These are phyloP conservation scores for Trichoderma breve DNA, from an alignment of 2,329 filamentous ascomycete genomes.

Conservation along the genomic window DNA sequence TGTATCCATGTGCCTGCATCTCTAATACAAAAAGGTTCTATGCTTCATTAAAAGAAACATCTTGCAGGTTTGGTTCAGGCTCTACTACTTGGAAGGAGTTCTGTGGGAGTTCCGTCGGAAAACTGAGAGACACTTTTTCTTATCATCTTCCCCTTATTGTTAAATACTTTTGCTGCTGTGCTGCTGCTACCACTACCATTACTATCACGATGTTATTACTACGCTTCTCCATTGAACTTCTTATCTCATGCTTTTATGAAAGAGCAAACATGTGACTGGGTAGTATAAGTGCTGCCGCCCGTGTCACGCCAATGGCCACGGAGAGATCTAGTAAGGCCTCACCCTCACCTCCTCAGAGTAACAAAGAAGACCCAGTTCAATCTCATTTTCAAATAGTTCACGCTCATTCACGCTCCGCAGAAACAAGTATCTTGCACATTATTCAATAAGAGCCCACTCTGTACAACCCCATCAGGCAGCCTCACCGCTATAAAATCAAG, in stretches of 20 bases:
- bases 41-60: not conserved
- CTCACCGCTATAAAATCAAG: not conserved
- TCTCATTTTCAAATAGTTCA: not conserved
- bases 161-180: not conserved
- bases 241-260: not conserved
- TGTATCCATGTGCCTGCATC: not conserved
- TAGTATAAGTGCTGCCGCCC: not conserved
- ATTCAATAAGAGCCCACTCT: not conserved
- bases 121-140: not conserved
- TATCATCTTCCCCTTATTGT: not conserved
- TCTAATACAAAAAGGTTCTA: not conserved
- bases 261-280: not conserved
- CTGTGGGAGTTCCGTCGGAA: not conserved
- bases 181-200: not conserved
- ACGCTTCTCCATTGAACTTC: not conserved
- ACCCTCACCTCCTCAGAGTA: not conserved
- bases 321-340: not conserved
- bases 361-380: not conserved
- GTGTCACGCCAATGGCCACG: not conserved
- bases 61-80: not conserved
- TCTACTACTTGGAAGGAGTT: not conserved
- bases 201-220: not conserved
- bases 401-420: not conserved
- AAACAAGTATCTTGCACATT: not conserved
- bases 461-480: constrained; percentile 1